Base-by-base conservation (phyloP, 129 eudicot genomes). In the Centaurea solstitialis region DNA sequence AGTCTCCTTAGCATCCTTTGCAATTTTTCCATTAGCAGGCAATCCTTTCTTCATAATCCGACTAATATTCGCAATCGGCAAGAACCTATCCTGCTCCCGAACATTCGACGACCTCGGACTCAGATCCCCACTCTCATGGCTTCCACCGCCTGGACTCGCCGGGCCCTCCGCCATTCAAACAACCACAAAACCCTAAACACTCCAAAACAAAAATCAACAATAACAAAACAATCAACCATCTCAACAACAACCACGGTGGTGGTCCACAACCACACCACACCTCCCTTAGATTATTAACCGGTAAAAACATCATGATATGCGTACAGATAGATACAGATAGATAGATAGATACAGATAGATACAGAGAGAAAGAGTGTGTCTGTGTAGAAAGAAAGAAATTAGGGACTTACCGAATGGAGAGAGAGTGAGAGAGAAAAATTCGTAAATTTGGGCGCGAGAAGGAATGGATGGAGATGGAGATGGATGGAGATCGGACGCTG, bases 31-130 rank as follows among this genome's bases (percentile, higher is more conserved):
- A 38, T 93, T 93, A 12, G 90, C 88, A 1, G 96, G 97, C n/a
- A 93, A 83, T 0, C 88, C 96, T 83, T 93, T 93, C 89, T 90
- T 93, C 97, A 93, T 93, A 77, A 90, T 93, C 81, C 97, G 81
- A 70, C 97, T 88, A 35, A 90, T 93, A 80, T 90, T 93, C 73
- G 97, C 97, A 39, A 93, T 88, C 13, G 97, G 97, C 7, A 93
- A 68, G 66, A 84, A 93, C 91, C 91, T 88, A 40, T 93, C 97
- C 81, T 90, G 97, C 65, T 92, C 97, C 8, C 93, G 84, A 43
- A 85, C 91, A 23, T 81, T 81, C 9, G 81, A 82, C 39, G 90
- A 92, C 50, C 89, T 76, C 2, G 95, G 93, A 77, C 95, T 92
- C 80, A 68, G 90, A 43, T 90, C 93, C 24, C 93, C 91, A 61